Base-by-base conservation (phyloP, 768 basidiomycete species). In the Podaxis carcinomalis region DNA sequence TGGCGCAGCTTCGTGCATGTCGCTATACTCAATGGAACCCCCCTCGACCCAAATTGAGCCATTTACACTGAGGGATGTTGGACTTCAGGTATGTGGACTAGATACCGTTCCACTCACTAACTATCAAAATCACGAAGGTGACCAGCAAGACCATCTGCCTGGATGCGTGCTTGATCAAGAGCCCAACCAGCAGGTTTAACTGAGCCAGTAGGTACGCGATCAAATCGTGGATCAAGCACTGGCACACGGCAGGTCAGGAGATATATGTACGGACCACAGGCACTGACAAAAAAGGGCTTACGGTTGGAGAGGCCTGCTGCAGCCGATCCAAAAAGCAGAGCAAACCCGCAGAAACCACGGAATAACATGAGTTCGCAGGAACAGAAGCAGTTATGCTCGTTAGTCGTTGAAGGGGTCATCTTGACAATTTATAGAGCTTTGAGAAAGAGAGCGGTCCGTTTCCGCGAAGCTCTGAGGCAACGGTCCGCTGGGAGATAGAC, bases 41-140 rank as follows among this genome's bases (percentile, higher is more conserved):
- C 74, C 75, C 64, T 73, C 68, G 9, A 77, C 73, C 76, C 78
- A 78, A 55, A 79, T 79, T 2, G 78, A 79, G 4, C 76, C 75
- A 49, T 74, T 75, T 5, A 79, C 77, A 53, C 75, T 76, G 36
- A 25, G 3, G 14, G 44, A 58, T 32, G 39, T 53, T 1, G n/a
- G 14, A 9, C 23, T 47, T 27, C 9, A 39, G 5, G 14, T 44
- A 21, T 19, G n/a, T 16, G 42, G 19, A 16, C 42, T 3, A 16
- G 47, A 59, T 14, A 28, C 5, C n/a, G 16, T 13, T 46, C 14
- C 10, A 66, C 74, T 51, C 37, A 75, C 76, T 78, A 78, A 66
- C 72, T 70, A 50, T 74, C 75, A 50, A 76, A 76, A 49, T 79
- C 77, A 44, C 75, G 70, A 11, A 78, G 64, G 51, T 79, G 77